phyloP scores from a whole-genome alignment of 208 protist genomes.

The Acanthamoeba royreba region DNA sequence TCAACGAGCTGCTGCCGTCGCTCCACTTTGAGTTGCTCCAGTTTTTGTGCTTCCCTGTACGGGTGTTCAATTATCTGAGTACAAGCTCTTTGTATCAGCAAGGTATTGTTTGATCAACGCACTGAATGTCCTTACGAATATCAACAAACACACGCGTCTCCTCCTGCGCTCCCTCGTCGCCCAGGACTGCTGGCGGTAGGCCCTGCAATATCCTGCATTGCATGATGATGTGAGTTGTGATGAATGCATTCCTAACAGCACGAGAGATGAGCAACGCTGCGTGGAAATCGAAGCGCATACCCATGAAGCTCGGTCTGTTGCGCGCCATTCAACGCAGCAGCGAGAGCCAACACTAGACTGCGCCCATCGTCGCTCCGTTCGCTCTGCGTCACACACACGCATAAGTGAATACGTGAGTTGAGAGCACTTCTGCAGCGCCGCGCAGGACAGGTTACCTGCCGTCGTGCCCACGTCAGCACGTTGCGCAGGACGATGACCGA shows the following conservation, averaged over 20 bases:
- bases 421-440: too few relatives aligned
- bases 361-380: background rate
- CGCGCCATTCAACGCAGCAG: background rate
- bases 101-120: background rate
- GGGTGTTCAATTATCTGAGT: background rate
- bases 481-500: background rate
- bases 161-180: background rate
- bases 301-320: background rate
- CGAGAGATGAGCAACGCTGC: background rate
- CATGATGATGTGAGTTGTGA: background rate
- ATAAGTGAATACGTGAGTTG: too few relatives aligned
- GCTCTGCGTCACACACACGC: background rate
- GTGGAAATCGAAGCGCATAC: background rate
- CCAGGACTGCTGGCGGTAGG: background rate
- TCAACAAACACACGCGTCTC: conserved; percentile 3
- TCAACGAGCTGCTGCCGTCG: conserved; percentile 13
- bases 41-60: background rate
- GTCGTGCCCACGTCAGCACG: background rate
- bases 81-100: background rate
- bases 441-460: background rate
- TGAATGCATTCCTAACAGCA: background rate
- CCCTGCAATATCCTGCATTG: background rate
- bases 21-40: background rate
- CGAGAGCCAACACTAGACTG: background rate
- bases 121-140: background rate